Evolutionary conservation across 345 rosid species (phyloP), one percentile per base, ranked within the genome.

Genomic region (Schrenkiella parvula): DNA sequence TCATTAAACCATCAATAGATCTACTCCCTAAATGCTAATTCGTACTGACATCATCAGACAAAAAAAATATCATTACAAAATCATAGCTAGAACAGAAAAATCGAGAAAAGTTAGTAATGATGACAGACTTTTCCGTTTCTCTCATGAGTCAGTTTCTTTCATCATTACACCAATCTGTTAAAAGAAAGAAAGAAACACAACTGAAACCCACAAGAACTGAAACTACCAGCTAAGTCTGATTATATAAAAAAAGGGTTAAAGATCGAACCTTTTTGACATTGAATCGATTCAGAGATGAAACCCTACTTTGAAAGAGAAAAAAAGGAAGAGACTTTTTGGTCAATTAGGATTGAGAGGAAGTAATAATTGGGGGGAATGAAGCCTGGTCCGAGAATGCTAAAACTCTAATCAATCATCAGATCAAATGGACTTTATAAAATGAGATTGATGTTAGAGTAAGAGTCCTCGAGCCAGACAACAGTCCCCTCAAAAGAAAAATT

Each of bases 401-500:
- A 66, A 55, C 42, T 63, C 47, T 76, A n/a, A 54, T 37, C 58
- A 58, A 72, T 71, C 79, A 76, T 70, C 44, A 74, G 53, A 74
- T 74, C 65, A 46, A 3, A 46, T 25, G 8, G 51, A 48, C 22
- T 7, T 48, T 21, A 48, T 12, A 1, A 3, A 23, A n/a, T 50
- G 29, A 57, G 55, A 73, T 47, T 21, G 57, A 15, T n/a, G 17
- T 55, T 52, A 59, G 60, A 59, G 39, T 50, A 48, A 65, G 72
- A 56, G 88, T 87, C 92, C 86, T 89, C 96, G 92, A 84, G 88
- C 90, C 96, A 85, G 92, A 89, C 96, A 90, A 90, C 96, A 86
- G 86, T 90, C 96, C 96, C 93, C 96, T 80, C 91, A 88, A 90
- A 82, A 81, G 19, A 70, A 28, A 66, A 70, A 67, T 68, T 83